Base-by-base conservation (phyloP, 768 basidiomycete genomes). In the Mycena amicta region DNA sequence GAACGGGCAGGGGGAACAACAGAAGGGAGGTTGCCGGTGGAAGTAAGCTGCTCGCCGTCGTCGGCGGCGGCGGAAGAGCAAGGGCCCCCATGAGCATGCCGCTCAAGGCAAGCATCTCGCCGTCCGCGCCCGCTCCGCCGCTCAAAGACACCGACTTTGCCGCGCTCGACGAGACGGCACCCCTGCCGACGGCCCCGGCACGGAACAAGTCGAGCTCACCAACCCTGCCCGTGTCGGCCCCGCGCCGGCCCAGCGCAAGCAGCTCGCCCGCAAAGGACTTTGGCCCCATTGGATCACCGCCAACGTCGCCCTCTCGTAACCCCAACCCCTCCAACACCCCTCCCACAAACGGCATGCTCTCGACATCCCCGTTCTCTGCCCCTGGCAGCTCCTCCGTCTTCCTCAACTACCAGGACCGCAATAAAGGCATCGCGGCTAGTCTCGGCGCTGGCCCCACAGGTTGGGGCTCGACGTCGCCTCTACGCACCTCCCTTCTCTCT, bases 271-370 rank as follows among this genome's bases (percentile, higher is more conserved):
- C 76, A 46, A 74, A 77, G 47, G 90, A 90, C 68, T 87, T 90
- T 65, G 92, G 92, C 8, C 90, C 92, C 16, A 92, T 93, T 59
- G 92, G 92, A 2, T 91, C 90, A 3, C 89, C 91, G 8, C 88
- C 92, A 1, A 81, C 72, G 50, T 74, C 75, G 39, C 26, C 55
- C 5, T 53, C 62, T 8, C 43, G 43, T 13, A 45, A 45, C 37
- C 50, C 54, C 39, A 68, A 71, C 56, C 68, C 74, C 53, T 72
- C 77, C 2, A 68, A 68, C 43, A 68, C 73, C 2, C 69, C 76
- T 1, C 71, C 74, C 3, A 61, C 62, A 53, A 49, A 74, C 58
- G 67, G 74, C 60, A 68, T 83, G 68, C 66, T 85, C 27, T 78
- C 83, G 15, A 76, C 84, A 0, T 91, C 89, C 2, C 90, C 92